Conservation (phyloP, 2,329 filamentous ascomycete genomes). For the Botrytis byssoidea region DNA sequence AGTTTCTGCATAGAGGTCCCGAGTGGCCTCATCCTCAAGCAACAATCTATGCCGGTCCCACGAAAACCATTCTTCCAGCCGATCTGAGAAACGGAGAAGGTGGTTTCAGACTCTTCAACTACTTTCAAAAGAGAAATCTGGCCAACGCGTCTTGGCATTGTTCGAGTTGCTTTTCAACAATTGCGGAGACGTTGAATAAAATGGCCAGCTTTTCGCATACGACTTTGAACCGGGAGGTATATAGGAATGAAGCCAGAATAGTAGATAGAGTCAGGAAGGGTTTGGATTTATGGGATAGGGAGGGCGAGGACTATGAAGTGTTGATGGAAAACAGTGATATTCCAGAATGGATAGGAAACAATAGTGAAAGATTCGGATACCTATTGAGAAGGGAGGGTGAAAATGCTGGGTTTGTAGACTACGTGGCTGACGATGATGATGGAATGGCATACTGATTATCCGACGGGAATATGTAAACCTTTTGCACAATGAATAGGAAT, state of each 20-base stretch:
- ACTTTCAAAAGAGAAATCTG: slow-evolving; percentile 38
- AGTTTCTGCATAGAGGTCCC: slow-evolving; percentile 39
- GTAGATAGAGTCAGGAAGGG: slow-evolving; percentile 44
- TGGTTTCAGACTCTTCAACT: slow-evolving; percentile 20
- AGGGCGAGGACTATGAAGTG: slow-evolving; percentile 38
- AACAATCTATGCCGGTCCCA: slow-evolving; percentile 42
- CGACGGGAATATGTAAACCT: background rate
- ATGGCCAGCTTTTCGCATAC: slow-evolving; percentile 46
- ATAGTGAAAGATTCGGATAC: slow-evolving; percentile 29
- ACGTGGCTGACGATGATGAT: slow-evolving; percentile 30
- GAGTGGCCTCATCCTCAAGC: slow-evolving; percentile 48
- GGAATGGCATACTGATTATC: background rate
- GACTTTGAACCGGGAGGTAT: slow-evolving; percentile 42
- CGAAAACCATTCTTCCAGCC: slow-evolving; percentile 43
- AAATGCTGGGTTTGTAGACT: slow-evolving; percentile 31
- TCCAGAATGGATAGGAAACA: slow-evolving; percentile 41
- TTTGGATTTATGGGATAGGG: slow-evolving; percentile 43
- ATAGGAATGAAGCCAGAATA: slow-evolving; percentile 42
- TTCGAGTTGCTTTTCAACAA: slow-evolving; percentile 44
- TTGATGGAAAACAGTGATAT: slow-evolving; percentile 44
- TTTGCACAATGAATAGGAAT: background rate
- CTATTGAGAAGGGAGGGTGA: slow-evolving; percentile 28
- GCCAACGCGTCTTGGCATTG: slow-evolving; percentile 48
- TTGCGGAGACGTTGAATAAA: slow-evolving; percentile 44
- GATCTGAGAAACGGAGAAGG: slow-evolving; percentile 40